phyloP scores from a whole-genome alignment of 257 asterid genomes.

The Buddleja alternifolia region DNA sequence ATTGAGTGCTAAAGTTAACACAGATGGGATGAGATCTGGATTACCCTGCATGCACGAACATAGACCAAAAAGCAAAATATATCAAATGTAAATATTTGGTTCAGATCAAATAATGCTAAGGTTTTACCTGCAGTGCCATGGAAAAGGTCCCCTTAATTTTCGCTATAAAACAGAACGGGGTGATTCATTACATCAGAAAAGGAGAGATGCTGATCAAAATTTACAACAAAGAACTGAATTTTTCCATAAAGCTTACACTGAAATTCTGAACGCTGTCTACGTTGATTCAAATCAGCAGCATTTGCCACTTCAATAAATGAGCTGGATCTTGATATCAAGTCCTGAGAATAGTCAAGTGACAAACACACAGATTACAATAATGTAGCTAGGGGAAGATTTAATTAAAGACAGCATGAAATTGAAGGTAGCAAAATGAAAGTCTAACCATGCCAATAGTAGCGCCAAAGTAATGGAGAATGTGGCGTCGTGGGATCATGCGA shows the following conservation, averaged over 20 bases:
- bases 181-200: slow-evolving; percentile 23
- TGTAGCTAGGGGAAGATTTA: too few species aligned
- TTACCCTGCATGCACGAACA: slow-evolving; percentile 57
- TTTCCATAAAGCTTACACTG: slow-evolving; percentile 55
- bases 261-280: slow-evolving; percentile 86
- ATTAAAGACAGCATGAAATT: not conserved
- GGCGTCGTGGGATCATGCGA: slow-evolving; percentile 62
- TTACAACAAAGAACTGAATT: not conserved
- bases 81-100: not conserved
- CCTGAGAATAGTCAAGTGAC: slow-evolving; percentile 58
- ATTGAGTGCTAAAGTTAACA: slow-evolving; percentile 81
- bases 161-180: slow-evolving; percentile 48
- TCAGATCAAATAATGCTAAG: not conserved
- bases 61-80: slow-evolving; percentile 4
- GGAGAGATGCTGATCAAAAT: not conserved
- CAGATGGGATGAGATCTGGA: slow-evolving; percentile 70
- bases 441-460: slow-evolving; percentile 76
- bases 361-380: slow-evolving; percentile 17
- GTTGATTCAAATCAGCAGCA: slow-evolving; percentile 94
- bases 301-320: slow-evolving; percentile 67
- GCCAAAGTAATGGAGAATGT: slow-evolving; percentile 62
- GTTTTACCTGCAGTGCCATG: slow-evolving; percentile 64
- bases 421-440: slow-evolving; percentile 21
- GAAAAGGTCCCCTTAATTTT: slow-evolving; percentile 60
- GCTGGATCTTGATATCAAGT: slow-evolving; percentile 73